Evolutionary conservation across 2,329 filamentous ascomycete species (phyloP).

Genomic region (Cladosporium sp.): DNA sequence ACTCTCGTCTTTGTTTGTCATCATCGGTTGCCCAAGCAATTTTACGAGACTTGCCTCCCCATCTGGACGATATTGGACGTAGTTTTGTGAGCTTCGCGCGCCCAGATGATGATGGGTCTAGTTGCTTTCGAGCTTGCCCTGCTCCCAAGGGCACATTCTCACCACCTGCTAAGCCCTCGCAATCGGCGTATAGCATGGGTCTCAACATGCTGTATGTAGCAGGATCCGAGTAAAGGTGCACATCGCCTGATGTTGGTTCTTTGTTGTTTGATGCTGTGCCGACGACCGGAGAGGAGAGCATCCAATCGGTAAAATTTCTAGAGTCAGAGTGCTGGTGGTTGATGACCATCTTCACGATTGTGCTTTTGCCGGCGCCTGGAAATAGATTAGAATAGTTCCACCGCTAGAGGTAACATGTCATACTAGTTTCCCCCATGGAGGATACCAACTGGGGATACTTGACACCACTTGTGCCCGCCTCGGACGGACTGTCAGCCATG

Average conservation of each 20-base stretch:
- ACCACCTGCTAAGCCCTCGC: slow-evolving; percentile 54
- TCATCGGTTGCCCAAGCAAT: slow-evolving; percentile 38
- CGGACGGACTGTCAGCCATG: no score
- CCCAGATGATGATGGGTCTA: no score
- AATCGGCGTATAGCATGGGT: slow-evolving; percentile 53
- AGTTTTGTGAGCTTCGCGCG: no score
- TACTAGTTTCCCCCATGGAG: slow-evolving; percentile 37
- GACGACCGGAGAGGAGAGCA: slow-evolving; percentile 21
- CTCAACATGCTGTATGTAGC: slow-evolving; percentile 33
- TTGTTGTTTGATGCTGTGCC: slow-evolving; percentile 31
- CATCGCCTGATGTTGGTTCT: slow-evolving; percentile 49
- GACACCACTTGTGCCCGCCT: no score
- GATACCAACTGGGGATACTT: slow-evolving; percentile 35
- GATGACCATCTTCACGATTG: slow-evolving; percentile 52
- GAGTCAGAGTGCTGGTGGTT: slow-evolving; percentile 36
- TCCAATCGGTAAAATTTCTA: slow-evolving; percentile 12
- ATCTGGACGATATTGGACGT: no score
- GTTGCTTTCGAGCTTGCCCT: slow-evolving; percentile 20
- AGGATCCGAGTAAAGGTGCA: slow-evolving; percentile 53
- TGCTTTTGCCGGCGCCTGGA: slow-evolving; percentile 56
- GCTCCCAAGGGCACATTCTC: slow-evolving; percentile 42
- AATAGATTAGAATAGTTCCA: no score
- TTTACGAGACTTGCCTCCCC: no score
- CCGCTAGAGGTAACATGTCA: no score
- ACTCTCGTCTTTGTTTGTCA: slow-evolving; percentile 37